phyloP scores from a whole-genome alignment of 768 basidiomycete species.

The Mycena maculata region DNA sequence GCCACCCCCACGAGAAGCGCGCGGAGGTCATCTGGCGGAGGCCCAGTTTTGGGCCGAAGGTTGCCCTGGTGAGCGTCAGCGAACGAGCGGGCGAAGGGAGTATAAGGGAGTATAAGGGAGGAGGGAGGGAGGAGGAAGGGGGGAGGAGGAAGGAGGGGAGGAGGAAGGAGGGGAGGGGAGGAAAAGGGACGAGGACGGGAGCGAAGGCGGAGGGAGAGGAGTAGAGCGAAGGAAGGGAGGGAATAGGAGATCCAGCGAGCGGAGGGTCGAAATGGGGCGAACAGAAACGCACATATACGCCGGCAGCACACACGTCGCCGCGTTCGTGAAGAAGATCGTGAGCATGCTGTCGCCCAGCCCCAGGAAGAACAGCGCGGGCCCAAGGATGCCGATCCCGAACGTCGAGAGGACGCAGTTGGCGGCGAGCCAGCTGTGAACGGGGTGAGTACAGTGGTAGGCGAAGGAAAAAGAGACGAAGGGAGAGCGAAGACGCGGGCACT shows the following conservation, averaged over 20 bases:
- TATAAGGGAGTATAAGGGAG: background rate
- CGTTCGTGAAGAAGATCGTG: conserved; percentile 56
- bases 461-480: too few species aligned
- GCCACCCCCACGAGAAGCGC: conserved; percentile 54
- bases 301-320: conserved; percentile 44
- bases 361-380: conserved; percentile 47
- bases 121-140: background rate
- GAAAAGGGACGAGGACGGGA: background rate
- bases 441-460: background rate
- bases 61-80: conserved; percentile 29
- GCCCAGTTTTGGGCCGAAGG: conserved; percentile 52
- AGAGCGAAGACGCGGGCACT: background rate
- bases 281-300: conserved; percentile 43
- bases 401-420: conserved; percentile 43
- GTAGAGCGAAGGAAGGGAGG: background rate
- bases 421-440: conserved; percentile 47
- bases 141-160: background rate
- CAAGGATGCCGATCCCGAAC: conserved; percentile 53
- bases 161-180: background rate
- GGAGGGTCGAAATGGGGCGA: background rate
- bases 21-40: conserved; percentile 57
- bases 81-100: background rate
- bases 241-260: background rate
- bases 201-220: too few species aligned
- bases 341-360: conserved; percentile 51